phyloP scores from a whole-genome alignment of 345 rosid genomes.

The Aquilaria malaccensis region DNA sequence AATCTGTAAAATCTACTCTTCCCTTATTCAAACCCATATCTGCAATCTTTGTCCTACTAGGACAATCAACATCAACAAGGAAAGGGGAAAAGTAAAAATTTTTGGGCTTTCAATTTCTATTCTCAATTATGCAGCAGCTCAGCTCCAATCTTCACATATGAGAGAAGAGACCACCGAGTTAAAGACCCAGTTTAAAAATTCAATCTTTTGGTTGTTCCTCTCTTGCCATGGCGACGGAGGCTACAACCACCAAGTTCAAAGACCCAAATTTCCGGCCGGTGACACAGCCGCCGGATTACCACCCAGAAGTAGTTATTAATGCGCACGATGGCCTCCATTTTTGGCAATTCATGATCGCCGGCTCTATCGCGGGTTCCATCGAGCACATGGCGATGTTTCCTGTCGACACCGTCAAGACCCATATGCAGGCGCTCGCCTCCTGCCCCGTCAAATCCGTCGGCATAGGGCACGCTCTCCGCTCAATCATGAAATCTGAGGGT shows the following conservation, averaged over 20 bases:
- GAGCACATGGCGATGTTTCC: conserved; percentile 99
- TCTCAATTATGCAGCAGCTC: not conserved
- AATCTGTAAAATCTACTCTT: too few species aligned
- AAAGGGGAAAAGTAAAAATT: not conserved
- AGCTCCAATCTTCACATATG: not conserved
- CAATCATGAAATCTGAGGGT: conserved; percentile 66
- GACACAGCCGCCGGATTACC: conserved; percentile 56
- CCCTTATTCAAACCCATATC: too few species aligned
- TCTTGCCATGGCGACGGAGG: conserved; percentile 52
- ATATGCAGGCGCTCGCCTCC: conserved; percentile 91
- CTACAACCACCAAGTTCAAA: conserved; percentile 48
- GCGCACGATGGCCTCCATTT: conserved; percentile 60
- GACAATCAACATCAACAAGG: too few species aligned
- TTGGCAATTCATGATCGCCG: conserved; percentile 96
- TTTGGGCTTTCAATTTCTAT: not conserved
- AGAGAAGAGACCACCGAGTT: not conserved
- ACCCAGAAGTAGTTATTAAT: conserved; percentile 34
- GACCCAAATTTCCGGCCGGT: conserved; percentile 61
- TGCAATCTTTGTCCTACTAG: not conserved
- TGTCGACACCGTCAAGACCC: conserved; percentile 92
- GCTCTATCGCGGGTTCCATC: conserved; percentile 83
- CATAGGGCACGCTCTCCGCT: conserved; percentile 68
- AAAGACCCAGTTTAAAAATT: not conserved
- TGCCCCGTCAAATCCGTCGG: conserved; percentile 84
- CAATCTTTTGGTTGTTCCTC: not conserved